These are phyloP conservation scores for Pseudogymnoascus sp. DNA, from an alignment of 2,329 filamentous ascomycete species.

Conservation along the genomic window DNA sequence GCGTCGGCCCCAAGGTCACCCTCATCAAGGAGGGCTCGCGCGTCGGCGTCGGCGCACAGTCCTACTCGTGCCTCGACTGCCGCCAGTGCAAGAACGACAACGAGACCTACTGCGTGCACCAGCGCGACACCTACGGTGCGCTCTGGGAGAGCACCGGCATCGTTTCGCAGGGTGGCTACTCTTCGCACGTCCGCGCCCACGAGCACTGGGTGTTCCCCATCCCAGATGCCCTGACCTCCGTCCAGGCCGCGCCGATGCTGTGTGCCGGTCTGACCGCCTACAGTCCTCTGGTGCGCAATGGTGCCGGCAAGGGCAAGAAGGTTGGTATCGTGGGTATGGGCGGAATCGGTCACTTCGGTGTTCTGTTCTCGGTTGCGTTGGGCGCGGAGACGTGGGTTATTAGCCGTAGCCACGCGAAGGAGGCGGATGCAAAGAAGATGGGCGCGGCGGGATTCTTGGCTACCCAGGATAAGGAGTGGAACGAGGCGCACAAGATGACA, in stretches of 20 bases:
- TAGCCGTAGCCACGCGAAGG: constrained; percentile 51
- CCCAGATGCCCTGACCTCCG: constrained; percentile 58
- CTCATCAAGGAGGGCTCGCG: constrained; percentile 45
- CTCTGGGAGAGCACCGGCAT: constrained; percentile 52
- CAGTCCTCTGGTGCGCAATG: constrained; percentile 68
- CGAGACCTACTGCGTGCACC: constrained; percentile 46
- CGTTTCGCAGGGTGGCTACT: constrained; percentile 55
- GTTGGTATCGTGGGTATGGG: constrained; percentile 67
- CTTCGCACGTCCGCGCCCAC: constrained; percentile 62
- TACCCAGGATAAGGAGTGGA: constrained; percentile 50
- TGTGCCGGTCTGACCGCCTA: constrained; percentile 79
- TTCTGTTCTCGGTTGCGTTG: constrained; percentile 61
- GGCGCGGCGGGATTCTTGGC: constrained; percentile 54
- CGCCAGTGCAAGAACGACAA: constrained; percentile 46
- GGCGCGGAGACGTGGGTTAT: constrained; percentile 56
- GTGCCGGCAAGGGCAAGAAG: constrained; percentile 69
- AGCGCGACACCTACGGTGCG: constrained; percentile 42
- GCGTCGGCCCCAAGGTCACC: constrained; percentile 58
- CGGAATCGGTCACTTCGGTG: constrained; percentile 62
- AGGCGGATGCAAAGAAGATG: constrained; percentile 50
- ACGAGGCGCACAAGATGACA: constrained; percentile 47
- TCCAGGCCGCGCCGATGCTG: constrained; percentile 68
- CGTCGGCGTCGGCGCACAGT: constrained; percentile 48
- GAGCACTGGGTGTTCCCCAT: constrained; percentile 73
- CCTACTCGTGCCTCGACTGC: constrained; percentile 46